Evolutionary conservation across 2,329 filamentous ascomycete genomes (phyloP).

Genomic region (Teratosphaeria epicoccoides): DNA sequence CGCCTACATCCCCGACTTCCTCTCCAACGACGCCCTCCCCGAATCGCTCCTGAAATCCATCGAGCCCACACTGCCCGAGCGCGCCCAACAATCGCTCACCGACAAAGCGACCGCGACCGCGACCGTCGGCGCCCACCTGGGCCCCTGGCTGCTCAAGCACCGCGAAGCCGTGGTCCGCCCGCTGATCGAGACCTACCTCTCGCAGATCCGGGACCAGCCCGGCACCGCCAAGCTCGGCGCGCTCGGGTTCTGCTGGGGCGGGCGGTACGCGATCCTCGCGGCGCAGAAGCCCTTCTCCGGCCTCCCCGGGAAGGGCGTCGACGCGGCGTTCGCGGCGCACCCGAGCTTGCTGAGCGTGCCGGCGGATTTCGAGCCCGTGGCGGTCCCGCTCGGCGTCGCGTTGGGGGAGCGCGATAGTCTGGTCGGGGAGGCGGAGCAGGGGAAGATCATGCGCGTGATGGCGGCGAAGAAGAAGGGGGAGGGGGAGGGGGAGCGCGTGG

Average conservation of each 20-base stretch:
- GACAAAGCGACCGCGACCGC: conserved; percentile 34
- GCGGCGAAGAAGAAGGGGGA: conserved; percentile 28
- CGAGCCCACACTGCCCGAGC: conserved; percentile 32
- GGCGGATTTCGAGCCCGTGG: conserved; percentile 31
- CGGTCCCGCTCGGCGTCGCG: conserved; percentile 31
- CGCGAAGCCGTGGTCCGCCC: conserved; percentile 33
- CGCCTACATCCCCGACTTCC: conserved; percentile 37
- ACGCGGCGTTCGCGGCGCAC: conserved; percentile 34
- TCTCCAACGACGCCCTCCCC: conserved; percentile 31
- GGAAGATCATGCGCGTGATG: conserved; percentile 32
- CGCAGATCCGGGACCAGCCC: conserved; percentile 28
- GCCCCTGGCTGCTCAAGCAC: conserved; percentile 35
- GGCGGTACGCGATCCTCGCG: conserved; percentile 29
- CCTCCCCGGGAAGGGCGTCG: conserved; percentile 25
- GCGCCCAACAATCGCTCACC: conserved; percentile 27
- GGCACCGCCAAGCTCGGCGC: conserved; percentile 36
- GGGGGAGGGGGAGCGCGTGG: conserved; percentile 20
- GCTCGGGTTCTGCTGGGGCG: conserved; percentile 41
- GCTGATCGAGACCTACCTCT: conserved; percentile 35
- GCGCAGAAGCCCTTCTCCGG: conserved; percentile 16
- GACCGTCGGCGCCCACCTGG: conserved; percentile 30
- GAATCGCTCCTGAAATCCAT: conserved; percentile 32
- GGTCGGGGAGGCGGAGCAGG: conserved; percentile 29
- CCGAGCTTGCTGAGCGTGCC: conserved; percentile 34
- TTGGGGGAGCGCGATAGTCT: conserved; percentile 35